Evolutionary conservation across 2,329 filamentous ascomycete species (phyloP).

Genomic region (Fusarium acutatum): DNA sequence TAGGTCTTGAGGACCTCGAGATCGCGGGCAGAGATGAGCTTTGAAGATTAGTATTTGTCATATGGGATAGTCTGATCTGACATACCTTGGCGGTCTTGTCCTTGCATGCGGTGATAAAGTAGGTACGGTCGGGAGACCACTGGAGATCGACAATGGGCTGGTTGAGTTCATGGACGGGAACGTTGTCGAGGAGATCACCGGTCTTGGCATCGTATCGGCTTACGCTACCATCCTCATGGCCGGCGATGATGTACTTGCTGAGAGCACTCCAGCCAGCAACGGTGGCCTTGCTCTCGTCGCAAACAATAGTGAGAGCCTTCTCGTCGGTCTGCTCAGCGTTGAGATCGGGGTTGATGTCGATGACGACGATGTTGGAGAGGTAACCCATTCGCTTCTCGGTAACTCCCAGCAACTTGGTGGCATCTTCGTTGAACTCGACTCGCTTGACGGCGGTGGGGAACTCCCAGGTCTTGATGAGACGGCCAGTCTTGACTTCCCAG

Average conservation of each 20-base stretch:
- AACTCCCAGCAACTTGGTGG: slow-evolving; percentile 87
- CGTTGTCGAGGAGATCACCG: slow-evolving; percentile 82
- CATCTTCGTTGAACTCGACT: slow-evolving; percentile 96
- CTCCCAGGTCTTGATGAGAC: slow-evolving; percentile 96
- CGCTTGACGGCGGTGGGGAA: slow-evolving; percentile 97
- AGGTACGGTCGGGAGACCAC: slow-evolving; percentile 92
- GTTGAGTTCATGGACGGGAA: slow-evolving; percentile 86
- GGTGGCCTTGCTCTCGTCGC: slow-evolving; percentile 95
- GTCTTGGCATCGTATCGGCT: slow-evolving; percentile 93
- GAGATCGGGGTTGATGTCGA: slow-evolving; percentile 86
- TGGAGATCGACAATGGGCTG: slow-evolving; percentile 89
- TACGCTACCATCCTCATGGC: slow-evolving; percentile 94
- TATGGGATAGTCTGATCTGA: background rate
- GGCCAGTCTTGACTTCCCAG: slow-evolving; percentile 95
- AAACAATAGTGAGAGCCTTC: slow-evolving; percentile 85
- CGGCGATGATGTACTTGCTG: slow-evolving; percentile 94
- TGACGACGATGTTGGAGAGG: slow-evolving; percentile 90
- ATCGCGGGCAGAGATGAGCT: slow-evolving; percentile 85
- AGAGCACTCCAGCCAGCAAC: slow-evolving; percentile 97
- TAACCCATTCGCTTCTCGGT: slow-evolving; percentile 99
- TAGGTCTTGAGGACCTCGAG: slow-evolving; percentile 95
- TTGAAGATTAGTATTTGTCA: slow-evolving; percentile 14
- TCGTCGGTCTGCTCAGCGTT: slow-evolving; percentile 86
- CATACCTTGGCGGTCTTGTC: slow-evolving; percentile 93
- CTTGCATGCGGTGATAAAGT: slow-evolving; percentile 98